Percentiles rank a stretch among this genome's conserved stretches.
Evolutionary conservation across 2,329 filamentous ascomycete genomes (phyloP).

Genomic region (Fusarium ambrosium): DNA sequence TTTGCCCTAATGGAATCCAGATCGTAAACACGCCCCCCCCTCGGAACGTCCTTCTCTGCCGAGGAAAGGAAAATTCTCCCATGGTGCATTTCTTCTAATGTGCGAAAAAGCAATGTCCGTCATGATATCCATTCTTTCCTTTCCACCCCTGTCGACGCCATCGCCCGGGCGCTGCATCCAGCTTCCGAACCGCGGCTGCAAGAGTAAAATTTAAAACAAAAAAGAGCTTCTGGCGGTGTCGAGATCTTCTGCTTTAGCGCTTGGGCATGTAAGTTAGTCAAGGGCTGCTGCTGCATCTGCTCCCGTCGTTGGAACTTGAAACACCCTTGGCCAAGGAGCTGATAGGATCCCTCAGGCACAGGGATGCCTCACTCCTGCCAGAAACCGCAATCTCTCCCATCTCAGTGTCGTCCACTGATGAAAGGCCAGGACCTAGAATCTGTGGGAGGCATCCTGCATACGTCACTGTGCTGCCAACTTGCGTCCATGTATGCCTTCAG

Average conservation of each 20-base stretch:
- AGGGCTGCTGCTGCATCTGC: slow-evolving; percentile 43
- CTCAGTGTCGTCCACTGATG: slow-evolving; percentile 13
- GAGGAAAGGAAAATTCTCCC: slow-evolving; percentile 23
- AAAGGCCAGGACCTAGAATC: slow-evolving; percentile 18
- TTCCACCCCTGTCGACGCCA: slow-evolving; percentile 37
- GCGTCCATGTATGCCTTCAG: slow-evolving; percentile 34
- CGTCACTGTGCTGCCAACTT: slow-evolving; percentile 42
- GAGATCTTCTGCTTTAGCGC: slow-evolving; percentile 29
- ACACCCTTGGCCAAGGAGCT: slow-evolving; percentile 27
- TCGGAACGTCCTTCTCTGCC: slow-evolving; percentile 16
- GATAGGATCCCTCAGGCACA: slow-evolving; percentile 25
- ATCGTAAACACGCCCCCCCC: slow-evolving; percentile 24
- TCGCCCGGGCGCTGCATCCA: slow-evolving; percentile 32
- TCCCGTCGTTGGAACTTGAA: slow-evolving; percentile 38
- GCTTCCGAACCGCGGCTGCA: slow-evolving; percentile 35
- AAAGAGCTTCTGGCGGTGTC: slow-evolving; percentile 26
- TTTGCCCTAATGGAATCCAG: slow-evolving; percentile 43
- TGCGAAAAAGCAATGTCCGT: slow-evolving; percentile 41
- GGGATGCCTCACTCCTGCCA: slow-evolving; percentile 12
- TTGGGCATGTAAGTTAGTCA: slow-evolving; percentile 35
- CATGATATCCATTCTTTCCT: slow-evolving; percentile 17
- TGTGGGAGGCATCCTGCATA: slow-evolving; percentile 37
- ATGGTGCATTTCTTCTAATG: slow-evolving; percentile 16
- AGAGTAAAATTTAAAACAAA: background rate
- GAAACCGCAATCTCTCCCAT: slow-evolving; percentile 5